Conservation (phyloP, 164 flowering plant genomes). For the Amborella trichopoda region DNA sequence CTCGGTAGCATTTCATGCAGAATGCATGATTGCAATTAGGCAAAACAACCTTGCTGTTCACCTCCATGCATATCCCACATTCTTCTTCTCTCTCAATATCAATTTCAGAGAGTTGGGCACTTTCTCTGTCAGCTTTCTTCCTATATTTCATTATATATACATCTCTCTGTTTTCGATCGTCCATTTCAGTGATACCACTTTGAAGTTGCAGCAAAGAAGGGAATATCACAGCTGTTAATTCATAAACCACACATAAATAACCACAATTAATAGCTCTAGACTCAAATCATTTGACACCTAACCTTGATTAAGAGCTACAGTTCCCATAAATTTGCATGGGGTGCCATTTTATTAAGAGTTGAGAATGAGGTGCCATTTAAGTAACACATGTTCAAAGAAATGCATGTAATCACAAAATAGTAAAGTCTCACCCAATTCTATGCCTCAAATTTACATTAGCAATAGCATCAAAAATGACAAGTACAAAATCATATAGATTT, state of each 20-base stretch:
- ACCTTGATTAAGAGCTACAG: no score
- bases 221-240: conserved; percentile 59
- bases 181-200: conserved; percentile 73
- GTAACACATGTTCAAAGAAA: no score
- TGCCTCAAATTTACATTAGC: no score
- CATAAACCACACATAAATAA: background rate
- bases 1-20: conserved; percentile 73
- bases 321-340: no score
- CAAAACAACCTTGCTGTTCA: conserved; percentile 56
- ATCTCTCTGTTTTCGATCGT: conserved; percentile 70
- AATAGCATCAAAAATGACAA: no score
- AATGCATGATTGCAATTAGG: conserved; percentile 71
- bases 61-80: conserved; percentile 91
- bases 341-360: no score
- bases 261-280: no score
- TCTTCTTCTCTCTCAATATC: conserved; percentile 84
- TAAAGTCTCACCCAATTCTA: no score
- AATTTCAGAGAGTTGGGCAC: conserved; percentile 50
- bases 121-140: conserved; percentile 34
- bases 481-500: no score
- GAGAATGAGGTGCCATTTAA: no score
- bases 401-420: no score
- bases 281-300: no score
- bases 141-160: conserved; percentile 43
- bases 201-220: conserved; percentile 86